Evolutionary conservation across 2,329 filamentous ascomycete genomes (phyloP).

Genomic region (Aspergillus sp.): DNA sequence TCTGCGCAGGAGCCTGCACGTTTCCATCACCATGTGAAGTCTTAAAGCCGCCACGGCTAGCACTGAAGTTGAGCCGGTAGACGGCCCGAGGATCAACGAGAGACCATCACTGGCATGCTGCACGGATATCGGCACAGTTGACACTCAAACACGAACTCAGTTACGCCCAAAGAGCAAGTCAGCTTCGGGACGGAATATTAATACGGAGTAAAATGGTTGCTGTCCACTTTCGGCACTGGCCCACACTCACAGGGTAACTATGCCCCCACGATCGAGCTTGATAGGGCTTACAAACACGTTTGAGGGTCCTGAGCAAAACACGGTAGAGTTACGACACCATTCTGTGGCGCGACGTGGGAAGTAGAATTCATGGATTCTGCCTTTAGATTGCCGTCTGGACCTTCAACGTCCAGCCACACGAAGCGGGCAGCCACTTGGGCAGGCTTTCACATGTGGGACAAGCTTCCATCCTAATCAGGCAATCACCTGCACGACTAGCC

Average conservation of each 20-base stretch:
- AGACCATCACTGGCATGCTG: background rate
- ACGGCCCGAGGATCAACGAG: slow-evolving; percentile 11
- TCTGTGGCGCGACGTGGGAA: background rate
- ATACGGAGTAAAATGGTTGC: too few species aligned
- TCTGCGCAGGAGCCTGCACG: background rate
- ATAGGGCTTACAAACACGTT: background rate
- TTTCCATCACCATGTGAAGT: background rate
- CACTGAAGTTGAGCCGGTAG: background rate
- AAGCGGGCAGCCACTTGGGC: background rate
- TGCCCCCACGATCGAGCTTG: background rate
- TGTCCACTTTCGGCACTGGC: too few species aligned
- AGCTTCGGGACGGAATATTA: too few species aligned
- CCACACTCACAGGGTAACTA: too few species aligned
- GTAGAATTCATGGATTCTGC: background rate
- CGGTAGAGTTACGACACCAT: background rate
- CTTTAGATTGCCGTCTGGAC: background rate
- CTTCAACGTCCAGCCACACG: too few species aligned
- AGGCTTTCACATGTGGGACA: background rate
- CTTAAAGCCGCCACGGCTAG: background rate
- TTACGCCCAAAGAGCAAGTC: too few species aligned
- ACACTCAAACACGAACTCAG: too few species aligned
- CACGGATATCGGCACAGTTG: background rate
- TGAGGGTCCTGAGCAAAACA: background rate
- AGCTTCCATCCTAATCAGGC: background rate
- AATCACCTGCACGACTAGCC: background rate